These are phyloP conservation scores for Solanum rostratum DNA, from an alignment of 257 asterid genomes.

Conservation along the genomic window DNA sequence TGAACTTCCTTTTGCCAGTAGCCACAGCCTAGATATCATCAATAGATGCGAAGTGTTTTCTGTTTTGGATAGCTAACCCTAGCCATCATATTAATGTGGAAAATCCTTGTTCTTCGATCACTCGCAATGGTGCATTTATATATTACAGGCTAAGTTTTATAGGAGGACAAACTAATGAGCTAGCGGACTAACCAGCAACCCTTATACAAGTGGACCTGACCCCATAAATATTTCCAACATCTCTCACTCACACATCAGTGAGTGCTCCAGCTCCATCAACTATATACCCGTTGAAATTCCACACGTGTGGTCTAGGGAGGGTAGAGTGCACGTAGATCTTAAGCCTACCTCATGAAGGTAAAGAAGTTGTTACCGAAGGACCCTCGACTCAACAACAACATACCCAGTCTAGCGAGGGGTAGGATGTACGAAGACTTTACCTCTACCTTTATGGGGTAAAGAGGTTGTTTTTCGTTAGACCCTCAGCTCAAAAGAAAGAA, in stretches of 20 bases:
- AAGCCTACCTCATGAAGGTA: background rate
- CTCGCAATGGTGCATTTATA: background rate
- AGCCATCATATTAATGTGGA: background rate
- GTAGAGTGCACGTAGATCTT: background rate
- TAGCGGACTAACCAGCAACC: background rate
- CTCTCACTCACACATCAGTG: background rate
- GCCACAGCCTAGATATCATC: background rate
- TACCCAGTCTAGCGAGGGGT: background rate
- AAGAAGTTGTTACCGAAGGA: background rate
- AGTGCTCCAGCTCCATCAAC: background rate
- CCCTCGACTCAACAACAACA: background rate
- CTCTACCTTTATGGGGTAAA: background rate
- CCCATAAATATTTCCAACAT: background rate
- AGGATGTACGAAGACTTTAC: background rate
- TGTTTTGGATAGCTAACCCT: background rate
- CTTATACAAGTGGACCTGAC: background rate
- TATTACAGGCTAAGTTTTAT: background rate
- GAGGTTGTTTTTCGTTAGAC: background rate
- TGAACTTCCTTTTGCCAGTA: background rate
- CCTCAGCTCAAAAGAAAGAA: no score
- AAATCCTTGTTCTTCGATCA: background rate
- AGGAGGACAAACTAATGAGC: background rate
- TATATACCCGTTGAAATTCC: background rate
- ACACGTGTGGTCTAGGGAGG: background rate
- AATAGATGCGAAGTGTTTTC: background rate